Evolutionary conservation across 495 filamentous ascomycete species (phyloP).

Genomic region (Pyrenula massariospora): DNA sequence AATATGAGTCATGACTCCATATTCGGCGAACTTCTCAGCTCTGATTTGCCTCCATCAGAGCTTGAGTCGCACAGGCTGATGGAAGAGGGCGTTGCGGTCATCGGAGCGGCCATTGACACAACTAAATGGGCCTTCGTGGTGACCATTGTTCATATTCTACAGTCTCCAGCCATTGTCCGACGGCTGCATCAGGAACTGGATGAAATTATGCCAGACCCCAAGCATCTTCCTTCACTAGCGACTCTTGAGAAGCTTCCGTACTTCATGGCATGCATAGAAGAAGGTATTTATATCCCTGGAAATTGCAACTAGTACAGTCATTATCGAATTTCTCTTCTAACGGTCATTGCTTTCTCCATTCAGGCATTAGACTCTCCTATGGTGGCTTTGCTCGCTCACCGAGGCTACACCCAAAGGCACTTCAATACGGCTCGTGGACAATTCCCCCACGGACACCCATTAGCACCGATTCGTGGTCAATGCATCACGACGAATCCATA

Average conservation of each 20-base stretch:
- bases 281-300: constrained; percentile 1
- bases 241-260: constrained; percentile 9
- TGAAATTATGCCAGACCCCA: constrained; percentile 13
- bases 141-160: constrained; percentile 8
- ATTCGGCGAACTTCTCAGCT: constrained; percentile 22
- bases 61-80: constrained; percentile 17
- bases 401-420: constrained; percentile 16
- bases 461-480: constrained; percentile 23
- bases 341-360: no score
- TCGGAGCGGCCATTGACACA: constrained; percentile 11
- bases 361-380: constrained; percentile 27
- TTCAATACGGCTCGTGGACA: constrained; percentile 18
- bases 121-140: constrained; percentile 6
- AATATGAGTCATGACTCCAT: constrained; percentile 24
- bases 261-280: constrained; percentile 6
- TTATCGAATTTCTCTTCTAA: neutral
- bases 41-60: constrained; percentile 15
- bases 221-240: constrained; percentile 1
- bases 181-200: constrained; percentile 6
- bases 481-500: constrained; percentile 26
- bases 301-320: neutral
- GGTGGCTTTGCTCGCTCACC: constrained; percentile 20
- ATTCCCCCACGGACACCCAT: constrained; percentile 25
- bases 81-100: constrained; percentile 25
- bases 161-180: constrained; percentile 2